A percentile compares a stretch with the other conserved stretches of the same genome.
phyloP scores from a whole-genome alignment of 2,329 filamentous ascomycete genomes.

The Sporothrix phasma region DNA sequence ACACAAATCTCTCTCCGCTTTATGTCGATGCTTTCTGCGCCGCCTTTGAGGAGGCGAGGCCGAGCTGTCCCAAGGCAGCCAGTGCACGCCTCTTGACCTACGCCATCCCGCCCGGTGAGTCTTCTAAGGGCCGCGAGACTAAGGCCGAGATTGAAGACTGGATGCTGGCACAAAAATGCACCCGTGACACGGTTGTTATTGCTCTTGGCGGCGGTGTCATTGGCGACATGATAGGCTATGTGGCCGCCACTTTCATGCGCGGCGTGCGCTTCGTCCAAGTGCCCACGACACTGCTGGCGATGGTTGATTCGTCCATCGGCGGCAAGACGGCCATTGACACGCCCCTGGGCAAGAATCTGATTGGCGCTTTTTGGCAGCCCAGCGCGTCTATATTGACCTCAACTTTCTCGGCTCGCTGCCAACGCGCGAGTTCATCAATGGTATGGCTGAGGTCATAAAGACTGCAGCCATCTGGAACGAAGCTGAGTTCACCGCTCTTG shows the following conservation, averaged over 20 bases:
- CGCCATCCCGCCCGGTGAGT: slow-evolving; percentile 81
- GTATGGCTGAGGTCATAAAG: slow-evolving; percentile 97
- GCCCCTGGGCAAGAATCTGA: slow-evolving; percentile 87
- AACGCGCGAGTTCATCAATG: slow-evolving; percentile 89
- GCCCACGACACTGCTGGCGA: slow-evolving; percentile 84
- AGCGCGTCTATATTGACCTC: slow-evolving; percentile 88
- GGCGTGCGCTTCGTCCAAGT: slow-evolving; percentile 94
- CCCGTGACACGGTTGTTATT: slow-evolving; percentile 87
- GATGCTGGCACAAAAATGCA: slow-evolving; percentile 90
- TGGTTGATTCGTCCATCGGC: slow-evolving; percentile 98
- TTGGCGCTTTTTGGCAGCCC: slow-evolving; percentile 94
- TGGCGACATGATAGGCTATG: slow-evolving; percentile 95
- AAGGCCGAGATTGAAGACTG: slow-evolving; percentile 97
- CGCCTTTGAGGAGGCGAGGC: slow-evolving; percentile 45
- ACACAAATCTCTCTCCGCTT: slow-evolving; percentile 75
- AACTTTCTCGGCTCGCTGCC: slow-evolving; percentile 85
- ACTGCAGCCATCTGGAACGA: slow-evolving; percentile 96
- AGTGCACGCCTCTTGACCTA: slow-evolving; percentile 69
- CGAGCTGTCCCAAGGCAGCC: slow-evolving; percentile 26
- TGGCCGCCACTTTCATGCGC: slow-evolving; percentile 97
- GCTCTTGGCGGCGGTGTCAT: slow-evolving; percentile 94
- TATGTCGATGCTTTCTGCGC: slow-evolving; percentile 72
- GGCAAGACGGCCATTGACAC: slow-evolving; percentile 98
- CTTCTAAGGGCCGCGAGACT: slow-evolving; percentile 83
- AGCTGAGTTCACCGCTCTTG: slow-evolving; percentile 71